Evolutionary conservation across 306 rosid species (phyloP).

Genomic region (Senna siamea): DNA sequence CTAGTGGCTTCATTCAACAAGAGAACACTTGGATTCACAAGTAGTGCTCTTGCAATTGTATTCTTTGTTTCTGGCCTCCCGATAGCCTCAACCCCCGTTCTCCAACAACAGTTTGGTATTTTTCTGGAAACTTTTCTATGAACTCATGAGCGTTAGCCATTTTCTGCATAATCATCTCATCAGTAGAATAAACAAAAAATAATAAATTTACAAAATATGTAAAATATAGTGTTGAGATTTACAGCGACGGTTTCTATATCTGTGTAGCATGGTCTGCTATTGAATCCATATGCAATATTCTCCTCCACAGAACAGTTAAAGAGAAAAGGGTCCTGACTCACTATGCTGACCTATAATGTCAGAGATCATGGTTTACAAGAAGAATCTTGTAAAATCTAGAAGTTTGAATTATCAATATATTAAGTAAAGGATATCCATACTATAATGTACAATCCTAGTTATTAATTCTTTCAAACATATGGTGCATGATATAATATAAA

Average conservation of each 20-base stretch:
- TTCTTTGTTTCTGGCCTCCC: slow-evolving; percentile 47
- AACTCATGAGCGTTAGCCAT: slow-evolving; percentile 51
- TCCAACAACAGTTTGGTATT: slow-evolving; percentile 43
- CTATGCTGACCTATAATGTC: slow-evolving; percentile 44
- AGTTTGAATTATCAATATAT: neutral
- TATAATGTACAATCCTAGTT: neutral
- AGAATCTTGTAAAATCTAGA: neutral
- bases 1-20: slow-evolving; percentile 51
- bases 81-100: slow-evolving; percentile 47
- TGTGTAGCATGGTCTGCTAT: slow-evolving; percentile 40
- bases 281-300: slow-evolving; percentile 57
- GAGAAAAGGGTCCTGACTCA: slow-evolving; percentile 56
- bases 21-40: slow-evolving; percentile 45
- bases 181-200: neutral
- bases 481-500: neutral
- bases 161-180: slow-evolving; percentile 32
- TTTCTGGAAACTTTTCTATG: slow-evolving; percentile 45
- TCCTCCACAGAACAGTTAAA: slow-evolving; percentile 54
- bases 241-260: slow-evolving; percentile 54
- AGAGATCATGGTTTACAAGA: neutral
- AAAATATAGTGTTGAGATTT: slow-evolving; percentile 10
- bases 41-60: slow-evolving; percentile 49
- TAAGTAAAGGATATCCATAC: neutral
- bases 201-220: neutral
- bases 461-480: neutral